Conservation (phyloP, 2,329 filamentous ascomycete species). For the Exophiala aquamarina region DNA sequence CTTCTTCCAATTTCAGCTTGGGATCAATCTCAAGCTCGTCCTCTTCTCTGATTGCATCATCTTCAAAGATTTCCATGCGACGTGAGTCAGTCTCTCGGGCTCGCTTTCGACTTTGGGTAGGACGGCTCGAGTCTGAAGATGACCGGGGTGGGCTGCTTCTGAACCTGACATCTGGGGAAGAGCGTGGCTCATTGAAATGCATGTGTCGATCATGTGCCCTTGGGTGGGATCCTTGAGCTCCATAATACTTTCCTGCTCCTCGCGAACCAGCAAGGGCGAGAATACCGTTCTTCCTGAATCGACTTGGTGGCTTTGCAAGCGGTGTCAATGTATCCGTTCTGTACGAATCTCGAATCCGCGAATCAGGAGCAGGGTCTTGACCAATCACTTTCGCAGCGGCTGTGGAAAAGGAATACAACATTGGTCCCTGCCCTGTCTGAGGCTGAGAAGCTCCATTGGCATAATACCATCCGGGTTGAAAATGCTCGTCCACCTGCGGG, state of each 20-base stretch:
- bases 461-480: conserved; percentile 29
- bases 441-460: conserved; percentile 11
- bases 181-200: conserved; percentile 2
- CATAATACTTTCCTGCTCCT: conserved; percentile 24
- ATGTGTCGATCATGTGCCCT: conserved; percentile 8
- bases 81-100: conserved; percentile 13
- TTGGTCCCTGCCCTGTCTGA: conserved; percentile 4
- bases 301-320: conserved; percentile 22
- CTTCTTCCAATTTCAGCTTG: conserved; percentile 17
- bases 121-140: conserved; percentile 1
- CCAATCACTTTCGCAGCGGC: conserved; percentile 27
- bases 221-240: conserved; percentile 7
- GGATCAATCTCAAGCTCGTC: conserved; percentile 4
- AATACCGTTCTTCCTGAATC: conserved; percentile 27
- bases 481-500: conserved; percentile 20
- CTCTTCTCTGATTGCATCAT: conserved; percentile 7
- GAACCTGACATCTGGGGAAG: conserved; percentile 22
- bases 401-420: conserved; percentile 28
- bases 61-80: conserved; percentile 11
- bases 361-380: conserved; percentile 25
- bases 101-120: conserved; percentile 14
- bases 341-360: conserved; percentile 28
- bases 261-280: conserved; percentile 21
- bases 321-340: conserved; percentile 29
- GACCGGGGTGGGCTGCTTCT: conserved; percentile 27